These are phyloP conservation scores for Tinospora cordifolia DNA, from an alignment of 164 flowering plant genomes.

Conservation along the genomic window DNA sequence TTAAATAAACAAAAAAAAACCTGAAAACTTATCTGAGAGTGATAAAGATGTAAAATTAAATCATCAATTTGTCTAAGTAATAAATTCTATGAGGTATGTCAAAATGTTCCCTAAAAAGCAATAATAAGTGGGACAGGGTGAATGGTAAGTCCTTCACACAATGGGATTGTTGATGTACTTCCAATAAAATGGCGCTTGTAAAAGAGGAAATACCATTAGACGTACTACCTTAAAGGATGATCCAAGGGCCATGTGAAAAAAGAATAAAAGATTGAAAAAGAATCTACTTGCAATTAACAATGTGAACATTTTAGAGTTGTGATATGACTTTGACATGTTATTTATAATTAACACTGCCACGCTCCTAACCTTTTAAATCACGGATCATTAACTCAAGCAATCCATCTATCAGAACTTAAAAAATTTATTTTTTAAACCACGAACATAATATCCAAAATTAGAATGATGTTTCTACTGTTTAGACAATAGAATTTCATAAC, in stretches of 20 bases:
- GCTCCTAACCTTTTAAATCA: not conserved
- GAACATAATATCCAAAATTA: not conserved
- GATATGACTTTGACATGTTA: not conserved
- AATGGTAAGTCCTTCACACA: not conserved
- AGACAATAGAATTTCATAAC: not conserved
- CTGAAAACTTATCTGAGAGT: not conserved
- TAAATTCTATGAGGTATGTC: not conserved
- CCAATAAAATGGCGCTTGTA: not conserved
- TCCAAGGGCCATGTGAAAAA: not conserved
- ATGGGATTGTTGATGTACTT: not conserved
- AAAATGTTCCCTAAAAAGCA: not conserved
- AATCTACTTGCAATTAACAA: no score
- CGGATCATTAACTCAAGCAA: not conserved
- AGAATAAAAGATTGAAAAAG: not conserved
- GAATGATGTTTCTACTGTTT: not conserved
- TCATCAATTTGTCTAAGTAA: not conserved
- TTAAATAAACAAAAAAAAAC: no score
- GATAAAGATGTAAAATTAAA: not conserved
- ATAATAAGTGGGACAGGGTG: not conserved
- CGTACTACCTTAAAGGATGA: not conserved
- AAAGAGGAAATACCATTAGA: not conserved
- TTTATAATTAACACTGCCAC: not conserved
- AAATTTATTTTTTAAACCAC: not conserved
- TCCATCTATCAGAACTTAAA: not conserved
- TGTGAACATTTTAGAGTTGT: no score